Base-by-base conservation (phyloP, 768 basidiomycete genomes). In the Coprinellus micaceus region DNA sequence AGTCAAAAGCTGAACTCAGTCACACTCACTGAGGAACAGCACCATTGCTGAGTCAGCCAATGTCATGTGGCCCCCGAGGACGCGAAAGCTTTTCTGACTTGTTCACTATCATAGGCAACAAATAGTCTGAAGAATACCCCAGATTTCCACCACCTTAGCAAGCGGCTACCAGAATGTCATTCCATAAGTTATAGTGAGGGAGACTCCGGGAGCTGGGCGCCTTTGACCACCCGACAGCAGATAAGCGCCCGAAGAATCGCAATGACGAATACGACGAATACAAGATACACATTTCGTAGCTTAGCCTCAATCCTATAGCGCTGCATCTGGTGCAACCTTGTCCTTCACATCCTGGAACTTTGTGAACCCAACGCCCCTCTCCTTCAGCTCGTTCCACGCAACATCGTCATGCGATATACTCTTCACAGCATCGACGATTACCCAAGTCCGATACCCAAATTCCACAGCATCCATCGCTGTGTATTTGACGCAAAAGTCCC, bases 401-500 rank as follows among this genome's bases (percentile, higher is more conserved):
- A 58, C 36, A 17, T 68, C 65, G 39, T 67, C 61, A 11, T 66
- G 51, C 9, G 66, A 61, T 22, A 77, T 80, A 48, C 77, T 78
- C 63, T 70, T 77, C 46, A 81, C 75, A 19, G 71, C 80, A 58
- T 82, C 81, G 37, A 52, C 74, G 5, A 82, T 66, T 4, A 82
- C 72, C 79, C 78, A 82, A 9, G 77, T 76, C 40, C 67, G 74
- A 66, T 81, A 84, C 22, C 73, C 75, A 50, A 70, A 74, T 53
- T 80, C 76, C 50, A 73, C 65, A 1, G 81, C 74, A 63, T 87
- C 84, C 24, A 82, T 65, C 28, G 82, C 83, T 2, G 82, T 81
- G 49, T 64, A 74, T 58, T 81, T 79, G 58, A 91, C 88, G 60
- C 91, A 94, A 65, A 83, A 91, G 63, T 93, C 91, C 2, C 88